Conservation (phyloP, 2,329 filamentous ascomycete genomes). For the Calonectria pseudoturangicola region DNA sequence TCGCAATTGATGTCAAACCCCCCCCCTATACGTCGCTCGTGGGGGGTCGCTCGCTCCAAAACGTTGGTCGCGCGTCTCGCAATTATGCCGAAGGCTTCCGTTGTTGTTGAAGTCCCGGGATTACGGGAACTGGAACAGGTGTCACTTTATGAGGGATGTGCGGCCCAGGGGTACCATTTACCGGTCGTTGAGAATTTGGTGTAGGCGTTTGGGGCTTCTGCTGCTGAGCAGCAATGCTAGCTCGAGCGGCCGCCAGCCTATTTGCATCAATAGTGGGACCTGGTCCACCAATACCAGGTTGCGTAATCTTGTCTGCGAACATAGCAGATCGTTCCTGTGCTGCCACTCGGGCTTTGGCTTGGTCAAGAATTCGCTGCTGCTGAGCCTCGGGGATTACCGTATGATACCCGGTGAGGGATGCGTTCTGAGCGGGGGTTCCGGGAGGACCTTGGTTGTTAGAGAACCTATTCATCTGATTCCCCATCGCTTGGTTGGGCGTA, state of each 20-base stretch:
- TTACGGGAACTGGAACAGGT: constrained; percentile 65
- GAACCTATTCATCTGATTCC: constrained; percentile 57
- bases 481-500: constrained; percentile 56
- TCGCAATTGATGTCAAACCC: background rate
- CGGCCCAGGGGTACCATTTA: constrained; percentile 61
- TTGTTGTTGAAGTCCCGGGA: constrained; percentile 62
- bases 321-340: constrained; percentile 65
- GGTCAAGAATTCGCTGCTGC: constrained; percentile 70
- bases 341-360: constrained; percentile 69
- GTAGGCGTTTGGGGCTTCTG: constrained; percentile 62
- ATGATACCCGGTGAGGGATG: constrained; percentile 67
- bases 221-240: constrained; percentile 60
- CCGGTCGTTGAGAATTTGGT: constrained; percentile 53
- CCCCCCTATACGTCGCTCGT: background rate
- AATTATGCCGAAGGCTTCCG: constrained; percentile 53
- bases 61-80: background rate
- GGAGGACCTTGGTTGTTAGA: constrained; percentile 58
- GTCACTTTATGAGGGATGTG: constrained; percentile 65
- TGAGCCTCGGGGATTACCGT: constrained; percentile 70
- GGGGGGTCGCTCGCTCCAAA: constrained; percentile 37
- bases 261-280: constrained; percentile 54
- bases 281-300: constrained; percentile 62
- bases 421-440: constrained; percentile 58
- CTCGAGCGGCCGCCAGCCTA: constrained; percentile 59
- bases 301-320: constrained; percentile 65